Conservation (phyloP, 176 grass and related monocot species). For the Zizania latifolia region DNA sequence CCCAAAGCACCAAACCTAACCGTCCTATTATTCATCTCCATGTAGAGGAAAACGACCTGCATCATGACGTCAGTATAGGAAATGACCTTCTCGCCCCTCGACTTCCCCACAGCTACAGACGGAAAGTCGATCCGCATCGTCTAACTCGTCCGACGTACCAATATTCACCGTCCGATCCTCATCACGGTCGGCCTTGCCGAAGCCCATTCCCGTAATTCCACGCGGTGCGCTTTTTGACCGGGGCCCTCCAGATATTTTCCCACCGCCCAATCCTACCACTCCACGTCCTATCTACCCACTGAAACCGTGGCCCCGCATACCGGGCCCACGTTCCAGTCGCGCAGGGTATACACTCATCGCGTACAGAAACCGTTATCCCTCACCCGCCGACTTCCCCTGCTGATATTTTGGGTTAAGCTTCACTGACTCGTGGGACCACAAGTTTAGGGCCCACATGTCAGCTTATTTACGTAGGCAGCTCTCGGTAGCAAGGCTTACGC, state of each 20-base stretch:
- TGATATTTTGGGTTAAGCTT: background rate
- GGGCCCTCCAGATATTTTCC: slow-evolving; percentile 19
- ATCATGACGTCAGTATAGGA: too few species aligned
- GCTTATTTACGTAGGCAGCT: background rate
- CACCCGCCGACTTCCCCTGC: too few species aligned
- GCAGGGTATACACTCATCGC: too few species aligned
- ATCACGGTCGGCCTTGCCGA: background rate
- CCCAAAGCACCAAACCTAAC: too few species aligned
- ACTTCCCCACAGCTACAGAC: too few species aligned
- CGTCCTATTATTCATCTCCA: too few species aligned
- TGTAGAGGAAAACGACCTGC: too few species aligned
- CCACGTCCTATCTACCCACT: background rate
- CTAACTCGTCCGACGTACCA: background rate
- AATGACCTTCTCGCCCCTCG: background rate
- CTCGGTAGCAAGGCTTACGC: background rate
- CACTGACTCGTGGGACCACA: background rate
- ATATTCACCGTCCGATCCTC: background rate
- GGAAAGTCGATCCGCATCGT: background rate
- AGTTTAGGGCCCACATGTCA: background rate
- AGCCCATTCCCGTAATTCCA: background rate
- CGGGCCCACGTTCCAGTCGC: too few species aligned
- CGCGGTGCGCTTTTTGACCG: background rate
- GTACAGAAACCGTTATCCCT: too few species aligned
- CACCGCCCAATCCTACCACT: background rate
- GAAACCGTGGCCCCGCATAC: background rate